These are phyloP conservation scores for Ramichloridium luteum DNA, from an alignment of 2,329 filamentous ascomycete genomes.

Conservation along the genomic window DNA sequence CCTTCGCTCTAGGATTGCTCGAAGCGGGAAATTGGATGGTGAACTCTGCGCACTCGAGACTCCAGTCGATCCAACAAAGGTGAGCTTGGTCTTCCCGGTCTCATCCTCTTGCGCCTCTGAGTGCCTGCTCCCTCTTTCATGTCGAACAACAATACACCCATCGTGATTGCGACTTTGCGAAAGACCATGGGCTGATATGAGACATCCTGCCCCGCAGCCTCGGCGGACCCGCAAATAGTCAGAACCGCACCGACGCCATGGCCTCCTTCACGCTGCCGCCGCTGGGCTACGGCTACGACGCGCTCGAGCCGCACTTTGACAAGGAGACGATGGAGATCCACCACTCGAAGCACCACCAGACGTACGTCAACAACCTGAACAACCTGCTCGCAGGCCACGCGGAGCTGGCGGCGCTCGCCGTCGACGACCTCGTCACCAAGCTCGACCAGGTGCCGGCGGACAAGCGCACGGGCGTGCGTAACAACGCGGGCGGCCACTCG, in stretches of 20 bases:
- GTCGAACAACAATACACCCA: neutral
- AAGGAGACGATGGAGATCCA: conserved; percentile 71
- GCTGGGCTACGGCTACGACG: conserved; percentile 35
- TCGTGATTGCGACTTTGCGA: neutral
- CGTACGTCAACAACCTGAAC: conserved; percentile 68
- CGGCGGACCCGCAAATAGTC: no score
- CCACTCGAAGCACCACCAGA: conserved; percentile 66
- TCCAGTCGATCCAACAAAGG: conserved; percentile 15
- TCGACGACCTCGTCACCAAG: conserved; percentile 34
- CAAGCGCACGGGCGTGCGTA: conserved; percentile 62
- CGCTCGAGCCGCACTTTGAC: conserved; percentile 62
- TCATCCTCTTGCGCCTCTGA: neutral
- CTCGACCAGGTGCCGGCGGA: conserved; percentile 47
- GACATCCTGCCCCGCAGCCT: conserved; percentile 8
- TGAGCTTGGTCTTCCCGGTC: conserved; percentile 5
- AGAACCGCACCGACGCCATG: conserved; percentile 10
- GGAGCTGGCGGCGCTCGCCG: conserved; percentile 34
- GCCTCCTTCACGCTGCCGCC: conserved; percentile 21
- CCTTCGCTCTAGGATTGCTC: conserved; percentile 12
- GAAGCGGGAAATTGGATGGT: conserved; percentile 14
- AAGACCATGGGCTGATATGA: conserved; percentile 2
- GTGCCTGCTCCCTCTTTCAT: conserved; percentile 1
- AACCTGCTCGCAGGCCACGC: conserved; percentile 49
- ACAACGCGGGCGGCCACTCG: conserved; percentile 85
- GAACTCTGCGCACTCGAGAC: conserved; percentile 17